Percentiles rank a stretch among this genome's conserved stretches.
Conservation (phyloP, 1,284 basidiomycete genomes). For the Agaricales sp. region DNA sequence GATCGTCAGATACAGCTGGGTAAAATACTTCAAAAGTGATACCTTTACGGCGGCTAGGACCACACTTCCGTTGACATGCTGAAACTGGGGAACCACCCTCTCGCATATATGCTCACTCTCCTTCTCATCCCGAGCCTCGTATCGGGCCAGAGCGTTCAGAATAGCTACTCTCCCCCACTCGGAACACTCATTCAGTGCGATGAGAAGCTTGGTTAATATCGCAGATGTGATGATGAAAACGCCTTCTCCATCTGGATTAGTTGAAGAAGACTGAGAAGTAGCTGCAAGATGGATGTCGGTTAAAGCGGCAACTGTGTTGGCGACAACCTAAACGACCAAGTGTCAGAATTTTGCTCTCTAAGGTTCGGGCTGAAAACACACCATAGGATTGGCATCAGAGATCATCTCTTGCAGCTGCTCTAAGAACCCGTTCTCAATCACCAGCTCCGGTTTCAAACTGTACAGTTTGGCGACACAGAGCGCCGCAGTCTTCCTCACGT, state of each 20-base stretch:
- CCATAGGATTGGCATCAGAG: slow-evolving; percentile 96
- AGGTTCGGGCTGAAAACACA: slow-evolving; percentile 23
- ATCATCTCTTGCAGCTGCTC: slow-evolving; percentile 87
- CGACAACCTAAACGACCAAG: slow-evolving; percentile 68
- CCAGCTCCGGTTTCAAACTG: slow-evolving; percentile 91
- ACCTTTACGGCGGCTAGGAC: slow-evolving; percentile 94
- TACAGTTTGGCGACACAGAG: slow-evolving; percentile 95
- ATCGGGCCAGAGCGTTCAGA: slow-evolving; percentile 79
- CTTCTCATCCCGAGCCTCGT: slow-evolving; percentile 77
- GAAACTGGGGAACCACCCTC: slow-evolving; percentile 95
- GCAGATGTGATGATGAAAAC: slow-evolving; percentile 76
- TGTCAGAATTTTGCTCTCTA: not conserved
- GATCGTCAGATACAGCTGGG: slow-evolving; percentile 4
- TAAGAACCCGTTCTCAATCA: slow-evolving; percentile 92
- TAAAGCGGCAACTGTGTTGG: slow-evolving; percentile 90
- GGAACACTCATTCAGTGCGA: slow-evolving; percentile 96
- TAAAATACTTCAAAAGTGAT: slow-evolving; percentile 13
- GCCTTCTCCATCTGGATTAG: slow-evolving; percentile 29
- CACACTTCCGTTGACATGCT: slow-evolving; percentile 93
- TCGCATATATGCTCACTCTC: slow-evolving; percentile 99
- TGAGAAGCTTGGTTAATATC: slow-evolving; percentile 83
- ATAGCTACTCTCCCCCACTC: slow-evolving; percentile 98
- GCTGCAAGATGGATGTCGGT: slow-evolving; percentile 81
- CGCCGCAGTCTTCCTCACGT: slow-evolving; percentile 95
- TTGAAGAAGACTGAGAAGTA: slow-evolving; percentile 40